Percentiles rank a stretch among this genome's conserved stretches.
These are phyloP conservation scores for Arthrinium puccinioides DNA, from an alignment of 2,329 filamentous ascomycete genomes.

Conservation along the genomic window DNA sequence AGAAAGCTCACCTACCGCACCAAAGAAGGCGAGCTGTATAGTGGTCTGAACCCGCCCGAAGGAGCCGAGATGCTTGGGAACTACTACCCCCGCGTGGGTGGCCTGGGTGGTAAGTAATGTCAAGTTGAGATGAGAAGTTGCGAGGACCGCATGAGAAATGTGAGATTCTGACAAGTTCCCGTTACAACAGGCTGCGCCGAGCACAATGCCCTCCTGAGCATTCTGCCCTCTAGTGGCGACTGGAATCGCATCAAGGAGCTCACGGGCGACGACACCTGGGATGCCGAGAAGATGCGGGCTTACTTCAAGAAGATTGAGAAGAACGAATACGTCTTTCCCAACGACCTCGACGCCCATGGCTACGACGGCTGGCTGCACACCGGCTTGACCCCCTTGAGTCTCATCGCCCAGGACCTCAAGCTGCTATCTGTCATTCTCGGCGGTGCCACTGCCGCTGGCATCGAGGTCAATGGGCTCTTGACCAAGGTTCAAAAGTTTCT, in stretches of 20 bases:
- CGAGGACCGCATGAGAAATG: no score
- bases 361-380: conserved; percentile 47
- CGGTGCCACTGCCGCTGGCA: conserved; percentile 37
- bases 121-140: no score
- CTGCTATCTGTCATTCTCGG: conserved; percentile 36
- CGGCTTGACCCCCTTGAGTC: conserved; percentile 35
- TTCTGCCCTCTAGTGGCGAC: conserved; percentile 52
- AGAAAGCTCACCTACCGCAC: conserved; percentile 38
- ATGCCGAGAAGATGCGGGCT: conserved; percentile 49
- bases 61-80: conserved; percentile 13
- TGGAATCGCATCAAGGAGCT: conserved; percentile 49
- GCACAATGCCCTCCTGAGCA: conserved; percentile 53
- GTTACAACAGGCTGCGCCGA: conserved; percentile 46
- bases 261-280: conserved; percentile 55
- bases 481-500: conserved; percentile 25
- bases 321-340: conserved; percentile 40
- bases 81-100: conserved; percentile 14
- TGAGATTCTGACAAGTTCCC: no score
- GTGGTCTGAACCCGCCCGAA: conserved; percentile 10
- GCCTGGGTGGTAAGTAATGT: conserved; percentile 22
- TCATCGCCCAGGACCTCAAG: conserved; percentile 37
- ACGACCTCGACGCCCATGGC: conserved; percentile 39
- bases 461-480: neutral
- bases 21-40: conserved; percentile 10
- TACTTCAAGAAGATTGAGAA: conserved; percentile 52